phyloP scores from a whole-genome alignment of 2,329 filamentous ascomycete species.

The Xylariaceae sp. region DNA sequence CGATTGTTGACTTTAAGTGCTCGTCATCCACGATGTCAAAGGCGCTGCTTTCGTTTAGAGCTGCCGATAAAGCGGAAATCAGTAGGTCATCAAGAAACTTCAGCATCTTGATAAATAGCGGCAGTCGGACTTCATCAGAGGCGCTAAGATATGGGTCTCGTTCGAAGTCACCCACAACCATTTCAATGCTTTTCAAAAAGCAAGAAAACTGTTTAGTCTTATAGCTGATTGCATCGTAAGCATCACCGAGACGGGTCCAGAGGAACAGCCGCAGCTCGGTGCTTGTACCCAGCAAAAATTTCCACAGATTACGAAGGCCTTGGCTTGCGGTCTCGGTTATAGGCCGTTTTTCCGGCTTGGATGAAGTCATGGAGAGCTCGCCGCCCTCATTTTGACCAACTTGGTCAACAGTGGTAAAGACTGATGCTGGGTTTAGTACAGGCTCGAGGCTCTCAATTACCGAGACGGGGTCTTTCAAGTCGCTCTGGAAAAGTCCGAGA shows the following conservation, averaged over 20 bases:
- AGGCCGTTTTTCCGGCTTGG: slow-evolving; percentile 41
- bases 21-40: slow-evolving; percentile 86
- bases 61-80: slow-evolving; percentile 70
- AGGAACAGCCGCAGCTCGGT: slow-evolving; percentile 84
- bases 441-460: slow-evolving; percentile 94
- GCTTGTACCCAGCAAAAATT: slow-evolving; percentile 81
- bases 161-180: slow-evolving; percentile 69
- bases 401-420: slow-evolving; percentile 45
- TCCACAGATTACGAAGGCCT: slow-evolving; percentile 77
- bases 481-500: slow-evolving; percentile 83
- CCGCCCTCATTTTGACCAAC: slow-evolving; percentile 25
- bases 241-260: slow-evolving; percentile 89
- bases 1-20: slow-evolving; percentile 75
- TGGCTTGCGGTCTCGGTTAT: slow-evolving; percentile 60
- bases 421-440: slow-evolving; percentile 76
- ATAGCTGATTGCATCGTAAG: slow-evolving; percentile 85
- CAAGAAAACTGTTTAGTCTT: slow-evolving; percentile 88
- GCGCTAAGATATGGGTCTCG: slow-evolving; percentile 67
- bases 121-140: slow-evolving; percentile 67
- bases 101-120: slow-evolving; percentile 75
- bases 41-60: slow-evolving; percentile 68
- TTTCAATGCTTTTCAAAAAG: slow-evolving; percentile 82
- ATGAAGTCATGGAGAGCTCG: slow-evolving; percentile 19
- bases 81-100: slow-evolving; percentile 81
- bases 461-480: slow-evolving; percentile 77